These are phyloP conservation scores for Nicotiana rustica DNA, from an alignment of 305 asterid genomes.

Conservation along the genomic window DNA sequence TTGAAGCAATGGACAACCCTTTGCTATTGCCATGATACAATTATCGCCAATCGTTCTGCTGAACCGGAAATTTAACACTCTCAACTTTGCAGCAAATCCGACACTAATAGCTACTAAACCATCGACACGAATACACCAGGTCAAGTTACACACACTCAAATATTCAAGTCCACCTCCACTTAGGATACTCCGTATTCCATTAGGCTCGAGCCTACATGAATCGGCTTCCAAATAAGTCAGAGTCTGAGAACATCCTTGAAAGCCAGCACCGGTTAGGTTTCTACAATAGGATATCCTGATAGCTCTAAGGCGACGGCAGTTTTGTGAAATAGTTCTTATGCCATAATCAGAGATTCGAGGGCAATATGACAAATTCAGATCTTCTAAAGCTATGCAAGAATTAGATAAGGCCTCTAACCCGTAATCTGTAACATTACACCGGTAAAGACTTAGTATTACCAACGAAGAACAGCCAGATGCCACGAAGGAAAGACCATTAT, in stretches of 20 bases:
- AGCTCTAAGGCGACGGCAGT: slow-evolving; percentile 58
- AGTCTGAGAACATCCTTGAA: slow-evolving; percentile 62
- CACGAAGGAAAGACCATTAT: slow-evolving; percentile 56
- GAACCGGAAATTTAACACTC: slow-evolving; percentile 60
- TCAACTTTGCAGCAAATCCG: slow-evolving; percentile 49
- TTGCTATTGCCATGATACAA: slow-evolving; percentile 50
- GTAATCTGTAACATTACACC: slow-evolving; percentile 67
- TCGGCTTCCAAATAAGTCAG: slow-evolving; percentile 62
- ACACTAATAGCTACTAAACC: slow-evolving; percentile 51
- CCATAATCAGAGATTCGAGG: slow-evolving; percentile 65
- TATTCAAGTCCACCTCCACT: slow-evolving; percentile 87
- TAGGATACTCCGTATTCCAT: slow-evolving; percentile 59
- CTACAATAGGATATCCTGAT: slow-evolving; percentile 64
- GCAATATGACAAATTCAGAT: slow-evolving; percentile 68
- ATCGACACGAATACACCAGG: slow-evolving; percentile 56
- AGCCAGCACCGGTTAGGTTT: slow-evolving; percentile 64
- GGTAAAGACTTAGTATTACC: slow-evolving; percentile 64
- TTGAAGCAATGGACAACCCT: slow-evolving; percentile 63
- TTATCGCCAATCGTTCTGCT: slow-evolving; percentile 57
- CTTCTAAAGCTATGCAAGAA: slow-evolving; percentile 55
- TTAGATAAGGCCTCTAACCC: slow-evolving; percentile 62
- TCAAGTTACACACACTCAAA: slow-evolving; percentile 58
- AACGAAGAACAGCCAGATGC: slow-evolving; percentile 67
- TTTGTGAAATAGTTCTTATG: slow-evolving; percentile 52
- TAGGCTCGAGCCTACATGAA: slow-evolving; percentile 64